These are phyloP conservation scores for Durusdinium trenchii DNA, from an alignment of 73 alveolate genomes.

Conservation along the genomic window DNA sequence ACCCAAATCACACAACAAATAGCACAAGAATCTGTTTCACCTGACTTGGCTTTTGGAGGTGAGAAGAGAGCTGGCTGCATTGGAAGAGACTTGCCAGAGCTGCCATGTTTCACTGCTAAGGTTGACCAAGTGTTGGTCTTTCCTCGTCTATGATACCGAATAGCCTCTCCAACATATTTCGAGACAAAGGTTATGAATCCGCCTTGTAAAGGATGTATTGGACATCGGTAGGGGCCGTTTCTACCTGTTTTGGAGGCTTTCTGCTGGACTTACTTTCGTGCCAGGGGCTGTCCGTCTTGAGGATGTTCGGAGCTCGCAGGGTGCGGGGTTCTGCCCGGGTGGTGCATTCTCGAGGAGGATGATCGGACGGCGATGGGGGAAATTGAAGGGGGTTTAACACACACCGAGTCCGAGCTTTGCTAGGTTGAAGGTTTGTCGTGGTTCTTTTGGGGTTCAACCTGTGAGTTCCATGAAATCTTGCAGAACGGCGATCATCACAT, in stretches of 20 bases:
- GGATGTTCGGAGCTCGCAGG: conserved; percentile 2
- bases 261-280: neutral
- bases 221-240: neutral
- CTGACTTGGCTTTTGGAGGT: neutral
- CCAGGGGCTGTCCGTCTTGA: neutral
- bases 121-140: neutral
- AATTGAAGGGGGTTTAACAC: too few species aligned
- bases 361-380: too few species aligned
- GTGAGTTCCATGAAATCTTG: too few species aligned
- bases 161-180: neutral
- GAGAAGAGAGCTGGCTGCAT: neutral
- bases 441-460: too few species aligned
- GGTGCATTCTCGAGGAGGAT: too few species aligned
- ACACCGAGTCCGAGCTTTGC: too few species aligned
- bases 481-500: too few species aligned
- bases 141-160: neutral
- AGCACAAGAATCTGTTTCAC: neutral
- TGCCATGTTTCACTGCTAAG: neutral
- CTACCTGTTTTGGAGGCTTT: neutral
- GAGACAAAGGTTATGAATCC: neutral
- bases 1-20: neutral
- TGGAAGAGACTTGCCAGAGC: conserved; percentile 7
- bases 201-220: neutral
- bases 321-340: too few species aligned
- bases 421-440: too few species aligned